phyloP scores from a whole-genome alignment of 1,284 basidiomycete species.

The Schizopora paradoxa region DNA sequence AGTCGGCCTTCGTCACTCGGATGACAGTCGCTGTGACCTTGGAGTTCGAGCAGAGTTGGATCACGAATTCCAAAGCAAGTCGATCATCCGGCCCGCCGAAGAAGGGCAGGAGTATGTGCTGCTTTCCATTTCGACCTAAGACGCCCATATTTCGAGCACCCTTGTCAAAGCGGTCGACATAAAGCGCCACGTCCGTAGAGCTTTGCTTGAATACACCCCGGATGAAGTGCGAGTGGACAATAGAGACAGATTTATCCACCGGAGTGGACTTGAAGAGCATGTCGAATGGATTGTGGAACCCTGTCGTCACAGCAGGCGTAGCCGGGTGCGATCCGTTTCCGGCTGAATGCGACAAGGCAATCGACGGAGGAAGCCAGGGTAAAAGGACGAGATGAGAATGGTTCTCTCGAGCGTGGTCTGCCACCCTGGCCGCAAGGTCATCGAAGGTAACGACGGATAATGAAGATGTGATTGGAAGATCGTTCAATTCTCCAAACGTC shows the following conservation, averaged over 20 bases:
- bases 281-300: constrained; percentile 51
- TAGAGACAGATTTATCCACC: constrained; percentile 25
- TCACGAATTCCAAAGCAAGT: constrained; percentile 53
- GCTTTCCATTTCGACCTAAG: constrained; percentile 22
- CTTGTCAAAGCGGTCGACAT: constrained; percentile 57
- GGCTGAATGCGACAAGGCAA: constrained; percentile 20
- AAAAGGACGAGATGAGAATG: constrained; percentile 54
- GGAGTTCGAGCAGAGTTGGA: constrained; percentile 50
- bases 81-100: constrained; percentile 70
- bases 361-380: constrained; percentile 52
- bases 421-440: constrained; percentile 48
- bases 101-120: constrained; percentile 62
- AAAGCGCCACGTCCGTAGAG: constrained; percentile 50
- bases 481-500: constrained; percentile 55
- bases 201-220: constrained; percentile 53
- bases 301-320: constrained; percentile 13
- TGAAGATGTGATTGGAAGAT: constrained; percentile 44
- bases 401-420: constrained; percentile 42
- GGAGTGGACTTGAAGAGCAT: constrained; percentile 47
- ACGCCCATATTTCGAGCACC: constrained; percentile 26
- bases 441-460: constrained; percentile 56
- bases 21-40: constrained; percentile 54
- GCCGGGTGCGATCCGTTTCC: constrained; percentile 18
- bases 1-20: constrained; percentile 49
- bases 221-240: constrained; percentile 52